phyloP scores from a whole-genome alignment of 1,284 basidiomycete species.

The Sanghuangporus baumii region DNA sequence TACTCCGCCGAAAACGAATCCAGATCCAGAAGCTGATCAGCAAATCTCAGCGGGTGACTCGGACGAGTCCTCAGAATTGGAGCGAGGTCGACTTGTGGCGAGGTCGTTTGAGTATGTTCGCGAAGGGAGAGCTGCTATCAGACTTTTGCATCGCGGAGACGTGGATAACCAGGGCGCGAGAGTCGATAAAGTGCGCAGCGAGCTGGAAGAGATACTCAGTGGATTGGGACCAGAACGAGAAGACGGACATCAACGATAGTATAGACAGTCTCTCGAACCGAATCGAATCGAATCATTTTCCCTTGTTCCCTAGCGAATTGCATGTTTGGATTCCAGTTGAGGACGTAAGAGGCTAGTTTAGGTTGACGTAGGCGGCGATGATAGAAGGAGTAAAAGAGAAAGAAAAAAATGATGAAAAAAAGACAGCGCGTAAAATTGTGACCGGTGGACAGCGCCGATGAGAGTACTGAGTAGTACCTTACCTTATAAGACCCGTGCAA shows the following conservation, averaged over 20 bases:
- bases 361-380: not conserved
- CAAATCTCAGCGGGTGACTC: not conserved
- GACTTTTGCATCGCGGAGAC: slow-evolving; percentile 45
- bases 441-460: not conserved
- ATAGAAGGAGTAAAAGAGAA: slow-evolving; percentile 6
- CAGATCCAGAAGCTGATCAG: not conserved
- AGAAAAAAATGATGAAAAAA: not conserved
- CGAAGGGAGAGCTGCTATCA: slow-evolving; percentile 49
- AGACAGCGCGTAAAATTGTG: not conserved
- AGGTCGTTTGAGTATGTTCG: slow-evolving; percentile 33
- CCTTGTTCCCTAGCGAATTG: not conserved
- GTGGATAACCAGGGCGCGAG: slow-evolving; percentile 43
- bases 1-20: slow-evolving; percentile 28
- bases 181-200: slow-evolving; percentile 45
- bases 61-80: not conserved
- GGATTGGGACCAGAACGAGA: slow-evolving; percentile 30
- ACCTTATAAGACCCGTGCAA: slow-evolving; percentile 1
- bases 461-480: not conserved
- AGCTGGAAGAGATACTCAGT: slow-evolving; percentile 45
- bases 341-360: slow-evolving; percentile 4
- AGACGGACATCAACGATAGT: not conserved
- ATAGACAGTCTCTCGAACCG: not conserved
- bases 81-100: slow-evolving; percentile 12
- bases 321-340: not conserved
- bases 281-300: not conserved